Evolutionary conservation across 192 early-diverging fungal species (phyloP).

Genomic region (Polychytrium aggregatum): DNA sequence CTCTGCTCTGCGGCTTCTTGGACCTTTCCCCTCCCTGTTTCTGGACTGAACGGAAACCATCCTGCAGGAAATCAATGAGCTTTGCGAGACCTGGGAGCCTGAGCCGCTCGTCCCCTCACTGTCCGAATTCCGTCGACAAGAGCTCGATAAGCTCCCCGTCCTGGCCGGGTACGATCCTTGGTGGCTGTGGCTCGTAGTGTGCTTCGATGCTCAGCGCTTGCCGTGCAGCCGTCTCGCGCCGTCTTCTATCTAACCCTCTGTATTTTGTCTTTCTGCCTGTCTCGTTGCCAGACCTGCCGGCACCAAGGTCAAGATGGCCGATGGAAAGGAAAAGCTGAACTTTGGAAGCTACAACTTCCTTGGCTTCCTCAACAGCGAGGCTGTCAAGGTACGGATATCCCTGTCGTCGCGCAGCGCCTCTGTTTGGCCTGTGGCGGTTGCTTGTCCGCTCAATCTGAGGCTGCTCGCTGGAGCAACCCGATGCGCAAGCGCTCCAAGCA

Average conservation of each 20-base stretch:
- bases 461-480: conserved; percentile 2
- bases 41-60: not conserved
- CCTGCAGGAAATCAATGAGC: conserved; percentile 81
- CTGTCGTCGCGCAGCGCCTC: too few relatives aligned
- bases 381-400: conserved; percentile 35
- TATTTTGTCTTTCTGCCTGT: too few relatives aligned
- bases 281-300: conserved; percentile 28
- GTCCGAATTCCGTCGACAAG: conserved; percentile 44
- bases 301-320: conserved; percentile 51
- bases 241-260: not conserved
- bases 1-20: too few relatives aligned
- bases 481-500: too few relatives aligned
- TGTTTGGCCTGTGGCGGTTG: too few relatives aligned
- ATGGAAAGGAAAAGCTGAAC: conserved; percentile 61
- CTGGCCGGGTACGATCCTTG: conserved; percentile 49
- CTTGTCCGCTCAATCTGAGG: too few relatives aligned
- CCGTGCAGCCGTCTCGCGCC: conserved; percentile 1
- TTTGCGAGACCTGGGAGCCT: conserved; percentile 90
- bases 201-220: too few relatives aligned
- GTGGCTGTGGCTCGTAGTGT: too few relatives aligned
- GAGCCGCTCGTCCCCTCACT: conserved; percentile 80
- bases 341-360: conserved; percentile 83
- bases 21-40: not conserved
- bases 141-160: conserved; percentile 66
- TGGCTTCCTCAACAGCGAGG: conserved; percentile 61